Evolutionary conservation across 345 rosid genomes (phyloP).

Genomic region (Eutrema heterophyllum): DNA sequence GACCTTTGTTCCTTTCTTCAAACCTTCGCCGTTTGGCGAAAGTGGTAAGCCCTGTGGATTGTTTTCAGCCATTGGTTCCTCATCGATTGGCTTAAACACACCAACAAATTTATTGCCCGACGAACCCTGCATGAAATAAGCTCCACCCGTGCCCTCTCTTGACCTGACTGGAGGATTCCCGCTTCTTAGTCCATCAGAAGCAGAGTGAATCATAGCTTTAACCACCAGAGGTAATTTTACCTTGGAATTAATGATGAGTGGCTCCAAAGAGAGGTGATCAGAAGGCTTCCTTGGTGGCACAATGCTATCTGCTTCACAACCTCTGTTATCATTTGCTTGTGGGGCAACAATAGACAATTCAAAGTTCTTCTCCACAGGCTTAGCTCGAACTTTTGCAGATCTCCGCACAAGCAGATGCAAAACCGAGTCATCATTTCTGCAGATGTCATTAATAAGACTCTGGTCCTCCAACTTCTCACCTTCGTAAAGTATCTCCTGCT

Average conservation of each 20-base stretch:
- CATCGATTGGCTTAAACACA: constrained; percentile 85
- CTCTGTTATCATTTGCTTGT: constrained; percentile 19
- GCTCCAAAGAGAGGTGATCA: constrained; percentile 44
- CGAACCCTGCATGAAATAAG: constrained; percentile 74
- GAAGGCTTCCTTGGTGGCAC: constrained; percentile 25
- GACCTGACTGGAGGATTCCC: constrained; percentile 61
- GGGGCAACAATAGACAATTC: constrained; percentile 61
- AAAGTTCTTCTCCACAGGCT: constrained; percentile 58
- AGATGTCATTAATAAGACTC: constrained; percentile 54
- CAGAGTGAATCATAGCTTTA: constrained; percentile 46
- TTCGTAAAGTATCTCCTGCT: constrained; percentile 58
- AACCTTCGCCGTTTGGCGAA: constrained; percentile 67
- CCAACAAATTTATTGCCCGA: constrained; percentile 57
- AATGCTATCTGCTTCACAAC: constrained; percentile 7
- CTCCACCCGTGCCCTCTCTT: constrained; percentile 84
- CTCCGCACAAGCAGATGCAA: constrained; percentile 56
- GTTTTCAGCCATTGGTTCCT: constrained; percentile 83
- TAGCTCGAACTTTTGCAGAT: constrained; percentile 56
- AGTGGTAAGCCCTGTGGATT: constrained; percentile 71
- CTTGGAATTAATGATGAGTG: constrained; percentile 39
- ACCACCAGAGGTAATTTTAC: constrained; percentile 40
- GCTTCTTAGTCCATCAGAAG: constrained; percentile 51
- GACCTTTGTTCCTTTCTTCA: constrained; percentile 83
- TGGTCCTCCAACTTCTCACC: constrained; percentile 67
- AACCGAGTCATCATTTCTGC: constrained; percentile 46